These are phyloP conservation scores for Eucalyptus microcorys DNA, from an alignment of 345 rosid genomes.

Conservation along the genomic window DNA sequence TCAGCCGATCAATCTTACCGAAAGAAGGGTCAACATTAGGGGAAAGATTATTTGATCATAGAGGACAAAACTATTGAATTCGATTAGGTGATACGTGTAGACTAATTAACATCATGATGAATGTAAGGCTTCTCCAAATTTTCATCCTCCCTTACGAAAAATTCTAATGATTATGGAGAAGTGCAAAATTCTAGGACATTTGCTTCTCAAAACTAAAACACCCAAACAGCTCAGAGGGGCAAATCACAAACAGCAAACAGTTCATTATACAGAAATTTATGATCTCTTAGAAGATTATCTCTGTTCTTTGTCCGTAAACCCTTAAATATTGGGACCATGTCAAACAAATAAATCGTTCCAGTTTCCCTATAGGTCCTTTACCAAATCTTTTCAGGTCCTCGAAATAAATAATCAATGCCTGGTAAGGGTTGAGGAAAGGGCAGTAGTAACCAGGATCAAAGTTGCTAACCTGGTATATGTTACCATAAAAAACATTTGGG, in stretches of 20 bases:
- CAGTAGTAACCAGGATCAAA: neutral
- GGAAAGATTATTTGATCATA: neutral
- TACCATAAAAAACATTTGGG: neutral
- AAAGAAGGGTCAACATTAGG: neutral
- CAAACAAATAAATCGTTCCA: neutral
- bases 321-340: neutral
- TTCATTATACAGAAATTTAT: neutral
- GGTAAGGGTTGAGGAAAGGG: neutral
- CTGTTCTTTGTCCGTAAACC: neutral
- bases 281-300: neutral
- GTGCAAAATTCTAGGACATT: neutral
- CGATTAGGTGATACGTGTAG: neutral
- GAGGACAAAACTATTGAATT: neutral
- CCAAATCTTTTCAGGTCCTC: neutral
- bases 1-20: neutral
- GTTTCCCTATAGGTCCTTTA: neutral
- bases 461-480: neutral
- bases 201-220: neutral
- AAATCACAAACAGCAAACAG: neutral
- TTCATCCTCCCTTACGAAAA: neutral
- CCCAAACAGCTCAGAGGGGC: neutral
- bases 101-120: neutral
- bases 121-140: neutral
- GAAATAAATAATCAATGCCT: neutral
- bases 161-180: neutral